Evolutionary conservation across 768 basidiomycete species (phyloP).

Genomic region (Trametes meyenii): DNA sequence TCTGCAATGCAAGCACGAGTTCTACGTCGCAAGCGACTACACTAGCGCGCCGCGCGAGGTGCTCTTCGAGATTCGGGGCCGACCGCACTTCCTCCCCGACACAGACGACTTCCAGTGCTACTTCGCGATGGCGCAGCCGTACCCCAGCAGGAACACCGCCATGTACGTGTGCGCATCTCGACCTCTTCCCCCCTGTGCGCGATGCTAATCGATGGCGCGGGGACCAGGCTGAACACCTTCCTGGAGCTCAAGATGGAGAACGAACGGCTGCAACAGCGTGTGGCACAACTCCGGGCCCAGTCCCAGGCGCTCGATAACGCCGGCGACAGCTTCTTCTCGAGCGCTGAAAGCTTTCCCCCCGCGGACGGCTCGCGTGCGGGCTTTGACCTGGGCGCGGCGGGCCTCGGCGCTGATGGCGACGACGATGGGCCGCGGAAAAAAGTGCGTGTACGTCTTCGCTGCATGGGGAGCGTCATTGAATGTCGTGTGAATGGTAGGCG

Average conservation of each 20-base stretch:
- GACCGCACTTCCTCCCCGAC: conserved; percentile 51
- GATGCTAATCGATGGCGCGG: neutral
- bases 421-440: conserved; percentile 64
- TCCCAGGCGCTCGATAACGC: conserved; percentile 18
- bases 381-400: conserved; percentile 7
- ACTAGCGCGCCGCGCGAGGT: conserved; percentile 41
- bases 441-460: conserved; percentile 38
- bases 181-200: neutral
- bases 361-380: conserved; percentile 6
- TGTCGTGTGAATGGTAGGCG: conserved; percentile 10
- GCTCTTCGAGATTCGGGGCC: conserved; percentile 73
- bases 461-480: neutral
- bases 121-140: conserved; percentile 76
- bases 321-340: conserved; percentile 7
- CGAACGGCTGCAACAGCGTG: conserved; percentile 69
- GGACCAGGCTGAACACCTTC: conserved; percentile 63
- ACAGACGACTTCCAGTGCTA: conserved; percentile 58
- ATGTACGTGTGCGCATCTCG: conserved; percentile 48
- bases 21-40: conserved; percentile 30
- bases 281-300: conserved; percentile 45
- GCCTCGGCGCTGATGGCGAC: conserved; percentile 23
- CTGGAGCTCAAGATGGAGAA: conserved; percentile 90
- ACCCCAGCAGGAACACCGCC: conserved; percentile 71
- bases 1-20: conserved; percentile 52
- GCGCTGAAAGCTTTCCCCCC: conserved; percentile 22